A percentile compares a stretch with the other conserved stretches of the same genome.
Conservation (phyloP, 257 asterid genomes). For the Cinchona pubescens region DNA sequence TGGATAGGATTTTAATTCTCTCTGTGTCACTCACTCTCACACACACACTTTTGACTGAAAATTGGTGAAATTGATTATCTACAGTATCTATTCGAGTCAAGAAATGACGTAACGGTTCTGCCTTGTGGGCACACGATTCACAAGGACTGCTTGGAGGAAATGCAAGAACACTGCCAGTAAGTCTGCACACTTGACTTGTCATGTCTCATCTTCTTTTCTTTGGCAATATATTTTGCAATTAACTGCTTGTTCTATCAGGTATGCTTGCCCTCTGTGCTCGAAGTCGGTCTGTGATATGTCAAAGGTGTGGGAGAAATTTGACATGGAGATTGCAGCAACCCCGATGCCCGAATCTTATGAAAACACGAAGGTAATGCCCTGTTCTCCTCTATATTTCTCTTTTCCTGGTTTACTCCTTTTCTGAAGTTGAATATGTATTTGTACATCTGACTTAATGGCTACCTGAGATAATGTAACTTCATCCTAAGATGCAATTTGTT, state of each 20-base stretch:
- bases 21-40: not conserved
- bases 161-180: constrained; percentile 79
- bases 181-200: constrained; percentile 7
- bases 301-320: constrained; percentile 78
- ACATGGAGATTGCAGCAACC: constrained; percentile 78
- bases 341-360: constrained; percentile 69
- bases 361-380: constrained; percentile 43
- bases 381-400: not conserved
- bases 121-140: constrained; percentile 92
- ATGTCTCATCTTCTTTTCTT: not conserved
- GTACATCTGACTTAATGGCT: not conserved
- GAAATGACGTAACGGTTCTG: constrained; percentile 60
- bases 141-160: constrained; percentile 70
- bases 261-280: constrained; percentile 78
- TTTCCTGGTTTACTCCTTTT: not conserved
- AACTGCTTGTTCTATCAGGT: constrained; percentile 33
- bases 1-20: not conserved
- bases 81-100: constrained; percentile 80
- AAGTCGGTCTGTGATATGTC: constrained; percentile 90
- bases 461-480: too few relatives aligned
- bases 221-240: not conserved
- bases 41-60: not conserved
- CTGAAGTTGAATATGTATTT: not conserved
- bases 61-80: not conserved
- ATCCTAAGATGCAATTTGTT: not conserved